phyloP scores from a whole-genome alignment of 2,329 filamentous ascomycete genomes.

The Hirsutella rhossiliensis region DNA sequence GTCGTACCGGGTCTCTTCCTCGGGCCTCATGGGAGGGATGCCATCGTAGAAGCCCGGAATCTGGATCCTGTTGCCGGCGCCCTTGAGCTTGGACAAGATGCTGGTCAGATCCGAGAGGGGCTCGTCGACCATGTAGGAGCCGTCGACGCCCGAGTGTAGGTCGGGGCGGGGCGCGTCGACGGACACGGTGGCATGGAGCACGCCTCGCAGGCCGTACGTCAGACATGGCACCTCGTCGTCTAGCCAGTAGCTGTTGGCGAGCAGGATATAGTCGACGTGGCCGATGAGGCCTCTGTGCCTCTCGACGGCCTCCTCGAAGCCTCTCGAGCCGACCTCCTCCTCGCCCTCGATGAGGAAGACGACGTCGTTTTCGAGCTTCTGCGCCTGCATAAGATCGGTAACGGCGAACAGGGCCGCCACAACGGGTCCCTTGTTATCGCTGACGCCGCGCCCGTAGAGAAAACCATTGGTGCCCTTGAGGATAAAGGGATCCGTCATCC shows the following conservation, averaged over 20 bases:
- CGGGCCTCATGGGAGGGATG: constrained; percentile 60
- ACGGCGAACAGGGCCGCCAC: constrained; percentile 90
- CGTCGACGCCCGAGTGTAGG: constrained; percentile 93
- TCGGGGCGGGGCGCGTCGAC: constrained; percentile 80
- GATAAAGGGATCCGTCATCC: constrained; percentile 81
- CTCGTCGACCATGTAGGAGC: constrained; percentile 80
- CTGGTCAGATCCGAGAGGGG: constrained; percentile 83
- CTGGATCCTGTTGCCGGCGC: constrained; percentile 65
- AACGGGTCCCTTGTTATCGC: constrained; percentile 94
- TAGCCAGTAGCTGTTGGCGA: constrained; percentile 98
- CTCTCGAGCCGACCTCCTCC: constrained; percentile 86
- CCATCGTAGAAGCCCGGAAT: constrained; percentile 84
- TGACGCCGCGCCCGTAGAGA: constrained; percentile 89
- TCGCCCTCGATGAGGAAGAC: constrained; percentile 94
- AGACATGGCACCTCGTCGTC: constrained; percentile 92
- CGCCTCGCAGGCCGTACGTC: constrained; percentile 86
- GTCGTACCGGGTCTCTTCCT: constrained; percentile 70
- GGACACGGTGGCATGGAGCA: constrained; percentile 84
- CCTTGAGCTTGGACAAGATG: constrained; percentile 71
- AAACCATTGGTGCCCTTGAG: constrained; percentile 84
- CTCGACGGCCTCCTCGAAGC: constrained; percentile 74
- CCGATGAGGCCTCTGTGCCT: constrained; percentile 78
- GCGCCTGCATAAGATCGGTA: constrained; percentile 76
- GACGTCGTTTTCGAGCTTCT: constrained; percentile 74
- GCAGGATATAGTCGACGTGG: constrained; percentile 81